Conservation (phyloP, 768 basidiomycete species). For the Panaeolus papilionaceus region DNA sequence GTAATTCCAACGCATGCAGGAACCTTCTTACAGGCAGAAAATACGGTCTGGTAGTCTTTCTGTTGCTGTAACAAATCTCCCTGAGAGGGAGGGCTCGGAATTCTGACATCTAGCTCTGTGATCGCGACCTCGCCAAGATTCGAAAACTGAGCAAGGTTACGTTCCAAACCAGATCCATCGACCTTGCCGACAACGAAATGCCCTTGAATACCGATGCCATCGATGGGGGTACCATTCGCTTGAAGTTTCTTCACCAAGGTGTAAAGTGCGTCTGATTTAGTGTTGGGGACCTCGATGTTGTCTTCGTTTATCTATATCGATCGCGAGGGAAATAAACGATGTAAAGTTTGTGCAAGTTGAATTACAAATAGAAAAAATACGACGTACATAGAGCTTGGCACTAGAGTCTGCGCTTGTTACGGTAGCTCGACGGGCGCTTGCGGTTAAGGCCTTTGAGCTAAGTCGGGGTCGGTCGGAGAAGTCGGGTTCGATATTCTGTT, state of each 20-base stretch:
- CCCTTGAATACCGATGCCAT: conserved; percentile 62
- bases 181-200: conserved; percentile 65
- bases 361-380: not conserved
- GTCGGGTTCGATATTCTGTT: too few relatives aligned
- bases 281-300: conserved; percentile 44
- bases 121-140: conserved; percentile 68
- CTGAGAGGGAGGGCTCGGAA: conserved; percentile 55
- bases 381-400: conserved; percentile 57
- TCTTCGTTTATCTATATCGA: conserved; percentile 25
- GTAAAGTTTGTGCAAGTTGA: not conserved
- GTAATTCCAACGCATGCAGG: conserved; percentile 47
- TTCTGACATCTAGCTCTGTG: conserved; percentile 68
- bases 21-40: conserved; percentile 55
- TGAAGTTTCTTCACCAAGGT: conserved; percentile 54
- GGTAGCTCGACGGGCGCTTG: too few relatives aligned
- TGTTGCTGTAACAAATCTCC: conserved; percentile 56
- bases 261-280: conserved; percentile 60
- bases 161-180: conserved; percentile 44
- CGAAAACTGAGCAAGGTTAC: conserved; percentile 55
- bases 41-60: conserved; percentile 59
- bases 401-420: conserved; percentile 56
- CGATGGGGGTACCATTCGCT: conserved; percentile 51
- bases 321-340: not conserved
- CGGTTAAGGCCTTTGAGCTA: too few relatives aligned
- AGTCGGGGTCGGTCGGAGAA: too few relatives aligned